Conservation (phyloP, 2,329 filamentous ascomycete species). For the Sarocladiaceae sp. region DNA sequence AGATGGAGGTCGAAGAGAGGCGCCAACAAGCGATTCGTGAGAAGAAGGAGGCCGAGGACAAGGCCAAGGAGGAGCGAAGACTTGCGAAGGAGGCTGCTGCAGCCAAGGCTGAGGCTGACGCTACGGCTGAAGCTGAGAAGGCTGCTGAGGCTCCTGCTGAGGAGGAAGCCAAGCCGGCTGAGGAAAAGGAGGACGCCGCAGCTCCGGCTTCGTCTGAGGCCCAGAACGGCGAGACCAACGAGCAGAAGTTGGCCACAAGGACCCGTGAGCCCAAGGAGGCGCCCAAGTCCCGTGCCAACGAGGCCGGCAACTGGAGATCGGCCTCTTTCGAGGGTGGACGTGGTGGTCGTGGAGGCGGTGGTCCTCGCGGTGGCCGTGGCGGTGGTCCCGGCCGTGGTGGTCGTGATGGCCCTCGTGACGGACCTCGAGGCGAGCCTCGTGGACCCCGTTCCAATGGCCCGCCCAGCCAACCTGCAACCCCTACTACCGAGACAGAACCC, state of each 20-base stretch:
- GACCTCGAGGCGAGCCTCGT: constrained; percentile 40
- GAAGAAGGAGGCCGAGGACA: constrained; percentile 85
- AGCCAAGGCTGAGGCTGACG: constrained; percentile 36
- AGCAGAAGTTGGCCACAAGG: constrained; percentile 43
- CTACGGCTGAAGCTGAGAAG: constrained; percentile 27
- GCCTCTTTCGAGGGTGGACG: constrained; percentile 38
- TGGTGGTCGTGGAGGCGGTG: constrained; percentile 40
- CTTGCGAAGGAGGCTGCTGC: constrained; percentile 55
- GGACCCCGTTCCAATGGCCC: constrained; percentile 46
- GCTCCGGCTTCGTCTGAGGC: constrained; percentile 24
- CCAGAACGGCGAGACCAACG: constrained; percentile 31
- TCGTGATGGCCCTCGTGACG: constrained; percentile 34
- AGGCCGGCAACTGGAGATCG: constrained; percentile 58
- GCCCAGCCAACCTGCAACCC: constrained; percentile 28
- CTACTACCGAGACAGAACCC: constrained; percentile 23
- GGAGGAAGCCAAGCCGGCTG: constrained; percentile 24
- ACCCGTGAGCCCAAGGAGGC: constrained; percentile 39
- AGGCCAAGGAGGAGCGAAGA: constrained; percentile 71
- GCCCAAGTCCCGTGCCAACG: constrained; percentile 50
- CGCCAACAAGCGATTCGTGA: constrained; percentile 67
- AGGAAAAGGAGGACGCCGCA: constrained; percentile 24
- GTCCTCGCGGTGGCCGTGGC: constrained; percentile 36
- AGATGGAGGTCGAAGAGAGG: constrained; percentile 89
- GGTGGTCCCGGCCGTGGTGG: constrained; percentile 32
- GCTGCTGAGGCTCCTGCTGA: constrained; percentile 28